phyloP scores from a whole-genome alignment of 257 asterid genomes.

The Lavandula angustifolia region DNA sequence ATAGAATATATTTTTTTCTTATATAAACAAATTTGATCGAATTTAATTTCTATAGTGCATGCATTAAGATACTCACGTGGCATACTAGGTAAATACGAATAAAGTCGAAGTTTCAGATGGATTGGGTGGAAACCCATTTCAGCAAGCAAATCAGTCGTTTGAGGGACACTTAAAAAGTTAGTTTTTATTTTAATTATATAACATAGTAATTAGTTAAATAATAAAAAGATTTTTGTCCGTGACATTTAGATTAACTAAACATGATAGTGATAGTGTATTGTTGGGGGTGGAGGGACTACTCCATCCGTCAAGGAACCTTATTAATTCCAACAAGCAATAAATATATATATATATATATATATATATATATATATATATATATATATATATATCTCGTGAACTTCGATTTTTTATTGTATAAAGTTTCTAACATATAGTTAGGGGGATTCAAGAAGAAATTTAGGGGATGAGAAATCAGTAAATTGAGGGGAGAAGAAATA shows the following conservation, averaged over 20 bases:
- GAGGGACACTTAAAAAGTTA: conserved; percentile 41
- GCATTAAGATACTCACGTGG: neutral
- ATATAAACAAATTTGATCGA: no score
- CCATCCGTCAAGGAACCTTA: conserved; percentile 57
- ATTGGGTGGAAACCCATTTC: conserved; percentile 58
- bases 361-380: no score
- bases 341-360: neutral
- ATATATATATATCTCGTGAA: no score
- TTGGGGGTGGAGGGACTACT: conserved; percentile 37
- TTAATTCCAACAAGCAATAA: conserved; percentile 42
- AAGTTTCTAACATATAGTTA: no score
- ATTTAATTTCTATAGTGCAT: neutral
- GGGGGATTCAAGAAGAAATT: no score
- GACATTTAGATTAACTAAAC: conserved; percentile 44
- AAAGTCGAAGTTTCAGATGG: conserved; percentile 30
- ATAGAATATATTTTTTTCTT: no score
- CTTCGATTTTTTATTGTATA: no score
- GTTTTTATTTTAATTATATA: conserved; percentile 10
- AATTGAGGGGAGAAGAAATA: no score
- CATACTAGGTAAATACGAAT: neutral
- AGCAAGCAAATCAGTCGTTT: conserved; percentile 66
- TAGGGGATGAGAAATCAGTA: no score
- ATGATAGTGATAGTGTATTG: conserved; percentile 29
- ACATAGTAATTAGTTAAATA: conserved; percentile 8
- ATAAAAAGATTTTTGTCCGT: conserved; percentile 29